Evolutionary conservation across 352 stramenopile species (phyloP), one percentile per base, ranked within the genome.

Genomic region (Phytophthora sp.): DNA sequence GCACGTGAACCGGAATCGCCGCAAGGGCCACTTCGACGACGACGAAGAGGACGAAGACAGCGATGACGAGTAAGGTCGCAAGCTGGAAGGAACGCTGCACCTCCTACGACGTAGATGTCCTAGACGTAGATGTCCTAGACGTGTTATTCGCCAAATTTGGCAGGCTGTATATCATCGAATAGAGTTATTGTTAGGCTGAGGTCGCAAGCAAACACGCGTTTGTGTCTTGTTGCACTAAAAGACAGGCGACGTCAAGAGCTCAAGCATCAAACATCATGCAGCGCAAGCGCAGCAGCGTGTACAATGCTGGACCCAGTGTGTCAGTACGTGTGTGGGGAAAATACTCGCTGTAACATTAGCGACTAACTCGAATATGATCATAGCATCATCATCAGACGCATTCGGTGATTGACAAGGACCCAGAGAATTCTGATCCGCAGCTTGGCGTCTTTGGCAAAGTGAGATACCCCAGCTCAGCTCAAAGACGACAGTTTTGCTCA

Each of bases 1-100:
- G 68, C 72, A 89, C 45, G 71, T 91, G 57, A 94, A 94, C 67
- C 81, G 80, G 57, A 94, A 94, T 77, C 86, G 82, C 8, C 82
- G 82, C 51, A 85, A 88, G 24, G 80, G 80, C n/a, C 71, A 90
- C 41, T 88, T 91, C 18, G 83, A 91, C 33, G 81, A 91, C 44
- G 78, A 90, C 23, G 71, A 85, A n/a, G 80, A 90, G 1, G 78
- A n/a, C n/a, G n/a, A 89, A 15, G 78, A 88, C 36, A 80, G 45
- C 39, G 76, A 81, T 66, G 76, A 80, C 31, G 70, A 85, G 58
- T 73, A 30, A 80, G 27, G n/a, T n/a, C 8, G 16, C 39, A 29
- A 12, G 5, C 18, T 52, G 55, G 9, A 44, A n/a, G 55, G 9
- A 44, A n/a, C 13, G 53, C 35, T 47, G 24, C 18, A 20, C 15